Conservation (phyloP, 352 stramenopile genomes). For the Peronosclerospora sorghi region DNA sequence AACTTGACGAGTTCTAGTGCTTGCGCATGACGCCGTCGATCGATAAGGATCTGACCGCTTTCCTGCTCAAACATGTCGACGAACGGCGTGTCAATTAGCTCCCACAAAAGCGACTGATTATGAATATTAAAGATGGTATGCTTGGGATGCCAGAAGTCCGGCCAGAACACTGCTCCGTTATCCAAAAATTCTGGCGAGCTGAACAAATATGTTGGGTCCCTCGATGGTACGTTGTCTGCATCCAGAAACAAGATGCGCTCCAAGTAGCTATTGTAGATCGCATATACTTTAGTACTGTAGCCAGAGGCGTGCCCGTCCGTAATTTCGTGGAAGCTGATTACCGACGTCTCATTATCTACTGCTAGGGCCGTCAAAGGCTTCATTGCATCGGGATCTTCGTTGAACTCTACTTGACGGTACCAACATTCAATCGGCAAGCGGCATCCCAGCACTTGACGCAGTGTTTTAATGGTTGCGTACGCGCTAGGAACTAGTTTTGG, state of each 20-base stretch:
- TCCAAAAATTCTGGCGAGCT: slow-evolving; percentile 20
- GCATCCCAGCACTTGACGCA: slow-evolving; percentile 29
- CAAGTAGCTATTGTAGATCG: slow-evolving; percentile 34
- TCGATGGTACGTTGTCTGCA: slow-evolving; percentile 38
- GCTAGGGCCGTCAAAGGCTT: slow-evolving; percentile 12
- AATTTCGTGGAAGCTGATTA: slow-evolving; percentile 22
- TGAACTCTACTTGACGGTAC: slow-evolving; percentile 28
- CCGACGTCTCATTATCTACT: slow-evolving; percentile 10
- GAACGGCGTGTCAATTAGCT: slow-evolving; percentile 34
- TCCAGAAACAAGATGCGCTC: slow-evolving; percentile 44
- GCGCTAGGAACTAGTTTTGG: slow-evolving; percentile 33
- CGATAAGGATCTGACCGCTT: slow-evolving; percentile 49
- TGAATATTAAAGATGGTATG: slow-evolving; percentile 62
- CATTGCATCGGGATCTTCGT: slow-evolving; percentile 11
- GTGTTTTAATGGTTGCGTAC: slow-evolving; percentile 27
- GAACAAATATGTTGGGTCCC: slow-evolving; percentile 47
- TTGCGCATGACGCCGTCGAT: slow-evolving; percentile 21
- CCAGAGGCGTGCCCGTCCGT: slow-evolving; percentile 17
- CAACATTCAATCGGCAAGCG: slow-evolving; percentile 45
- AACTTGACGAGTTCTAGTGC: slow-evolving; percentile 35
- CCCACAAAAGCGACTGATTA: slow-evolving; percentile 39
- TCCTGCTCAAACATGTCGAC: slow-evolving; percentile 67
- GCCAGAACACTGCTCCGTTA: slow-evolving; percentile 52
- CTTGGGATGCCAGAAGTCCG: slow-evolving; percentile 51
- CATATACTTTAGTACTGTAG: slow-evolving; percentile 40